Base-by-base conservation (phyloP, 1,284 basidiomycete genomes). In the Cryptococcus sp. region DNA sequence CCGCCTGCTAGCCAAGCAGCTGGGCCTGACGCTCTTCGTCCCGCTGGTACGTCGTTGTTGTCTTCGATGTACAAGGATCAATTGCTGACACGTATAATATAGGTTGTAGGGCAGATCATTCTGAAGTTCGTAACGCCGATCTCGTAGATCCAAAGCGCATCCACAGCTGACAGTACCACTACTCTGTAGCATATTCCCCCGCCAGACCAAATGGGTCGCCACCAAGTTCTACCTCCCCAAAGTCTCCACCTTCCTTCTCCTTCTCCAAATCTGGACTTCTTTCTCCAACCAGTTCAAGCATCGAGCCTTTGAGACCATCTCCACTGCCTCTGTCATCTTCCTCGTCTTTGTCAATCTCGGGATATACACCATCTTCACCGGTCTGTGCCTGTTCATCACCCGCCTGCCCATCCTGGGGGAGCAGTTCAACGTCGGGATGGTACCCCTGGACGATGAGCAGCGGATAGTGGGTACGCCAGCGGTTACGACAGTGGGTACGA, bases 21-120 rank as follows among this genome's bases (percentile, higher is more conserved):
- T 69, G 38, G 65, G 67, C 40, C 46, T 69, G 39, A 57, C 65
- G 5, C 55, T 73, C 15, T 71, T 73, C 50, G 55, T 73, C 13
- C 73, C 73, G 1, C 58, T 73, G 11, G 57, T 67, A 21, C 56
- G 59, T 57, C 36, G 5, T 16, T 16, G 13, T 43, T 50, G 20
- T n/a, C n/a, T n/a, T n/a, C n/a, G 20, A 35, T 38, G 8, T 43
- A 16, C 37, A 36, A 49, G 24, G 40, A 43, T 4, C 4, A n/a
- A 4, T 24, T 47, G 46, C 39, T 18, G 35, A 23, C 20, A 18
- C 18, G 8, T 16, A 40, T 20, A 2, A 33, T 28, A 33, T 40
- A 63, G 64, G 50, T 58, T 45, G 57, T 68, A 15, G 66, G 66
- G 1, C 66, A 68, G 45, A 46, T 63, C 35, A 43, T 68, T 24